Evolutionary conservation across 1,139 yeast genomes (phyloP).

Genomic region (Spathaspora sp.): DNA sequence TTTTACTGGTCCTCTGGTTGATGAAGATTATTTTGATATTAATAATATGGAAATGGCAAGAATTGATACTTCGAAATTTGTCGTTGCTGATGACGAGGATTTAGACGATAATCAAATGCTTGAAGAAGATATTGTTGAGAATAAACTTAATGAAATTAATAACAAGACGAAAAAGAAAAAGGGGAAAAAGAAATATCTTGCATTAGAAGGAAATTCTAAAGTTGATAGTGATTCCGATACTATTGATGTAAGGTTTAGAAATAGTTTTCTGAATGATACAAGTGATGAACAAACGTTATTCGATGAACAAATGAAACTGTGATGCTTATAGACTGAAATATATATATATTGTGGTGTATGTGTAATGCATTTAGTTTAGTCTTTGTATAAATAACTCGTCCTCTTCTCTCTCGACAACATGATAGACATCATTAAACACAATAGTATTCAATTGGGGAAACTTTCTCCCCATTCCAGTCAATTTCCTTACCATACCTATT

Average conservation of each 20-base stretch:
- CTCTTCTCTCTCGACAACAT: too few relatives aligned
- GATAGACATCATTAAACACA: too few relatives aligned
- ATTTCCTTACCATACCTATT: too few relatives aligned
- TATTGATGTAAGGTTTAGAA: not conserved
- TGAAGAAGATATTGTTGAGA: slow-evolving; percentile 5
- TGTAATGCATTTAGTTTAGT: too few relatives aligned
- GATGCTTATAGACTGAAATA: not conserved
- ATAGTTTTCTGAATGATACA: slow-evolving; percentile 1
- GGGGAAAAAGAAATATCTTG: slow-evolving; percentile 1
- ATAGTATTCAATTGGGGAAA: too few relatives aligned
- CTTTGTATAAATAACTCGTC: too few relatives aligned
- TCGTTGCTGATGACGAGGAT: slow-evolving; percentile 16
- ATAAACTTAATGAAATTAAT: slow-evolving; percentile 10
- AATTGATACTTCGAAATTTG: slow-evolving; percentile 12
- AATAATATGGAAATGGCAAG: slow-evolving; percentile 25
- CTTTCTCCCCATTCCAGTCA: too few relatives aligned
- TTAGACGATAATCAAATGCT: slow-evolving; percentile 10
- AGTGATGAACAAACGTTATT: slow-evolving; percentile 2
- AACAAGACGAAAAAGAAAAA: slow-evolving; percentile 4
- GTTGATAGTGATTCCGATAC: slow-evolving; percentile 1
- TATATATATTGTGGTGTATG: too few relatives aligned
- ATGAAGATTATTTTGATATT: slow-evolving; percentile 47
- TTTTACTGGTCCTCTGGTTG: slow-evolving; percentile 67
- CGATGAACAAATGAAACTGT: not conserved
- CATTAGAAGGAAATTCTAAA: slow-evolving; percentile 2